These are phyloP conservation scores for Nyssa sinensis DNA, from an alignment of 148 eudicot species.

Conservation along the genomic window DNA sequence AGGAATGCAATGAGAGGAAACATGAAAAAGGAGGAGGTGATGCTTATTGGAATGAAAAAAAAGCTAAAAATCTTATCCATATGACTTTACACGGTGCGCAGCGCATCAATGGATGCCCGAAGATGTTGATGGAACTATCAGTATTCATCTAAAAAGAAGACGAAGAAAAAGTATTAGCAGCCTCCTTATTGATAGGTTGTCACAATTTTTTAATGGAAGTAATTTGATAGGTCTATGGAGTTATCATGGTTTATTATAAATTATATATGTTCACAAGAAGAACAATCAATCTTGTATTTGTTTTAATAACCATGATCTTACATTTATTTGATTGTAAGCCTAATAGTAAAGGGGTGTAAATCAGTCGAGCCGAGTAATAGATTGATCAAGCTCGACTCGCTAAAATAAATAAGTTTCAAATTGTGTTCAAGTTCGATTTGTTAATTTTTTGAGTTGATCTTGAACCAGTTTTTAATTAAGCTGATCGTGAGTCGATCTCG, in stretches of 20 bases:
- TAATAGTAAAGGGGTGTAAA: too few species aligned
- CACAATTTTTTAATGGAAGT: conserved; percentile 9
- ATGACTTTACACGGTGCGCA: conserved; percentile 23
- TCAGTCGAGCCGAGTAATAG: too few species aligned
- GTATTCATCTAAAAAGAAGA: too few species aligned
- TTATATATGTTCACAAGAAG: neutral
- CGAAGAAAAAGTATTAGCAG: neutral
- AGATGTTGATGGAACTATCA: neutral
- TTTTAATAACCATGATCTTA: too few species aligned
- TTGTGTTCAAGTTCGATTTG: too few species aligned
- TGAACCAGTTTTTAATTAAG: too few species aligned
- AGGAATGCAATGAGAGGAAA: neutral
- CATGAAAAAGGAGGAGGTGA: neutral
- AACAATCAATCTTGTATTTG: neutral
- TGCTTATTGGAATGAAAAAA: conserved; percentile 18
- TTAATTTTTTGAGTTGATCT: too few species aligned
- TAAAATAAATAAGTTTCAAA: too few species aligned
- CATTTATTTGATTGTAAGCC: too few species aligned
- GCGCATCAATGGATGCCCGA: conserved; percentile 7
- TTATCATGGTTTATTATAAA: neutral
- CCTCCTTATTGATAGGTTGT: conserved; percentile 15
- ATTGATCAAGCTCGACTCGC: too few species aligned
- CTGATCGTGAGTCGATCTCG: too few species aligned
- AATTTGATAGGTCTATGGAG: neutral
- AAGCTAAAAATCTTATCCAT: conserved; percentile 28